Evolutionary conservation across 805 yeast species (phyloP), one percentile per base, ranked within the genome.

Genomic region (Komagataella pseudopastoris): DNA sequence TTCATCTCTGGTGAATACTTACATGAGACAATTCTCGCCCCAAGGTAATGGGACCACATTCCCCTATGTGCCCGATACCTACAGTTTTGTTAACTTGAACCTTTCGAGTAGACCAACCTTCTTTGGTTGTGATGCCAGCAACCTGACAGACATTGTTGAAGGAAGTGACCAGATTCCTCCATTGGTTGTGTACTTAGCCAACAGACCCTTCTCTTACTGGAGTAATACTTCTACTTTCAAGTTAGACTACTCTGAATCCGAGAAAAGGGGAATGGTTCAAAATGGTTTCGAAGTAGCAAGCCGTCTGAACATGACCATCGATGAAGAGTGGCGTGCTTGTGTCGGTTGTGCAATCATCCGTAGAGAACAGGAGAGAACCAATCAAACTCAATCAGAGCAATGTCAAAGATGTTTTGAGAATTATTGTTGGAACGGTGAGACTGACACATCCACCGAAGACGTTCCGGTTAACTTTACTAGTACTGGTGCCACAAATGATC

Each of bases 11-110:
- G 75, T 72, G 20, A 60, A 63, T 47, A 77, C 86, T 10, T 83
- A 76, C 59, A 67, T 71, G 54, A 72, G 89, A 56, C 88, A 83
- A 65, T 81, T 80, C 56, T 53, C 58, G 2, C 44, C 56, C 17
- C 75, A 75, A 56, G 83, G 82, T 24, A 71, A 75, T 55, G 77
- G 78, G 49, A 76, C 85, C 23, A 70, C 83, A 2, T 85, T 85
- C 74, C 95, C 96, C 7, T 78, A 84, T 57, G 90, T 88, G 51
- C 96, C 96, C 10, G 90, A 80, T 62, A 68, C 63, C 23, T 66
- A 72, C 47, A 75, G 89, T 0, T 84, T 87, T 63, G 60, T 77
- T 23, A 73, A 75, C 53, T 58, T 69, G 56, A 84, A 84, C 53
- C 70, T 87, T 55, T 82, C 87, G 14, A 70, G 81, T 7, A 75